Conservation (phyloP, 2,329 filamentous ascomycete genomes). For the Bimuria novae-zelandiae region DNA sequence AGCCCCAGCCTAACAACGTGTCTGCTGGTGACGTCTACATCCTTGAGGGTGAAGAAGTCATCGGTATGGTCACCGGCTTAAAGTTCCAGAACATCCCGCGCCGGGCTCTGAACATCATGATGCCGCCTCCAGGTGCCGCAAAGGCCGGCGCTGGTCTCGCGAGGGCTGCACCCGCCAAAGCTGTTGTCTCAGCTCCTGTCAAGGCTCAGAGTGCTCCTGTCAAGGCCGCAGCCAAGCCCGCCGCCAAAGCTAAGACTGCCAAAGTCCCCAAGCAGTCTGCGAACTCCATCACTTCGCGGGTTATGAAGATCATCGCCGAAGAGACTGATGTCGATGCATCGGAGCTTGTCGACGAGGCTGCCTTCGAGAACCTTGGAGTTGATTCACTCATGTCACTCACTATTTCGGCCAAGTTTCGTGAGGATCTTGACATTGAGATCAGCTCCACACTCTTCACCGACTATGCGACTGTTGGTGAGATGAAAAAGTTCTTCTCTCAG, state of each 20-base stretch:
- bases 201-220: conserved; percentile 39
- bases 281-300: conserved; percentile 55
- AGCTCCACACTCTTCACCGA: conserved; percentile 64
- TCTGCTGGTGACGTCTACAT: conserved; percentile 65
- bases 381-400: conserved; percentile 66
- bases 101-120: conserved; percentile 67
- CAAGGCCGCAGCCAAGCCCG: conserved; percentile 56
- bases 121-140: conserved; percentile 62
- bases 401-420: conserved; percentile 65
- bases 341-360: conserved; percentile 63
- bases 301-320: conserved; percentile 69
- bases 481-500: conserved; percentile 61
- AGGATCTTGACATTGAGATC: conserved; percentile 64
- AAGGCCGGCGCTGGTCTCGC: conserved; percentile 15
- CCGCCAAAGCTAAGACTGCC: conserved; percentile 54
- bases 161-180: conserved; percentile 41
- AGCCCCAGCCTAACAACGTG: conserved; percentile 59
- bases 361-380: conserved; percentile 66
- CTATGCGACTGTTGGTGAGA: conserved; percentile 62
- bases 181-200: conserved; percentile 38
- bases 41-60: conserved; percentile 62
- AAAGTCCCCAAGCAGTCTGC: conserved; percentile 54
- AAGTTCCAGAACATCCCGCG: conserved; percentile 71
- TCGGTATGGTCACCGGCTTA: conserved; percentile 64
- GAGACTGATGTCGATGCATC: conserved; percentile 65